phyloP scores from a whole-genome alignment of 352 stramenopile genomes.

The Globisporangium acanthophoron region DNA sequence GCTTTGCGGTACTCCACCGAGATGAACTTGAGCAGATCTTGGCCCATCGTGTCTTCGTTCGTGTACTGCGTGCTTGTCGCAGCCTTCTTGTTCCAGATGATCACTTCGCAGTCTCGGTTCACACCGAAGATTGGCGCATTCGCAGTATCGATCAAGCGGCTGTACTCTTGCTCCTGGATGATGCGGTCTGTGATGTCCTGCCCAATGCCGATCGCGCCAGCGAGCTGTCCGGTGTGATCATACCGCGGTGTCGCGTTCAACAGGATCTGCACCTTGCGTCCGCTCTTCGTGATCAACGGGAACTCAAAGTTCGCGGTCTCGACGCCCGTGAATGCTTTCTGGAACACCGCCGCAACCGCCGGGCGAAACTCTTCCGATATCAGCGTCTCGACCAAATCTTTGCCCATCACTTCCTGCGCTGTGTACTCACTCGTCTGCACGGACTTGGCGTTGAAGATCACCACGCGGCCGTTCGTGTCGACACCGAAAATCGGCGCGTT shows the following conservation, averaged over 20 bases:
- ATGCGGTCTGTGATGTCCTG: slow-evolving; percentile 81
- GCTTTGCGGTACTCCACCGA: slow-evolving; percentile 50
- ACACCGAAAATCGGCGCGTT: slow-evolving; percentile 90
- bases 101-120: slow-evolving; percentile 75
- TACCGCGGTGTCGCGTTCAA: slow-evolving; percentile 53
- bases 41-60: slow-evolving; percentile 81
- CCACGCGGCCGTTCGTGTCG: slow-evolving; percentile 70
- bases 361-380: slow-evolving; percentile 49
- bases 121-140: slow-evolving; percentile 83
- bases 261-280: slow-evolving; percentile 41
- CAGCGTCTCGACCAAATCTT: slow-evolving; percentile 67
- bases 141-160: slow-evolving; percentile 70
- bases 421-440: slow-evolving; percentile 89
- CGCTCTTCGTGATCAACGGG: slow-evolving; percentile 45
- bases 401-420: slow-evolving; percentile 19
- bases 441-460: slow-evolving; percentile 92
- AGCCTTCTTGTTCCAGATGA: slow-evolving; percentile 93
- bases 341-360: slow-evolving; percentile 23
- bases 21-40: slow-evolving; percentile 69
- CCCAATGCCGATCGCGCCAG: slow-evolving; percentile 74
- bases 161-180: slow-evolving; percentile 80
- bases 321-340: slow-evolving; percentile 29
- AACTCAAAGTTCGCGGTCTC: slow-evolving; percentile 67
- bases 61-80: slow-evolving; percentile 85
- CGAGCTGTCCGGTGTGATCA: slow-evolving; percentile 52